Evolutionary conservation across 192 early-diverging fungal genomes (phyloP).

Genomic region (Glomus cerebriforme): DNA sequence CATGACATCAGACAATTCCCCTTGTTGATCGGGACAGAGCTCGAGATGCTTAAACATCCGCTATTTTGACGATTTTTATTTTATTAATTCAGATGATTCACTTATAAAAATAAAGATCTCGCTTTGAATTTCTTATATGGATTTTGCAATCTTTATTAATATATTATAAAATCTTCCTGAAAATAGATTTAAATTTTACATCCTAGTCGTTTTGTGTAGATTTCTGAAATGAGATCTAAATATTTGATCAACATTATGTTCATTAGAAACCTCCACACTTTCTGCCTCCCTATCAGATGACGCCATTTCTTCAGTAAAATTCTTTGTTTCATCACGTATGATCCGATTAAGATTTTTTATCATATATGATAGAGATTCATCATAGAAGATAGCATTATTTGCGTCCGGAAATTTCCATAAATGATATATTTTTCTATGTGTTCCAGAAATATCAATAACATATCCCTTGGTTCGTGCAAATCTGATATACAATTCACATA

Average conservation of each 20-base stretch:
- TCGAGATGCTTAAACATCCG: no score
- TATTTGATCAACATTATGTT: not conserved
- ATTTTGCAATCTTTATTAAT: no score
- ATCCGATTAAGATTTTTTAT: not conserved
- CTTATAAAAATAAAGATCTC: no score
- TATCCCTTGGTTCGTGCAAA: not conserved
- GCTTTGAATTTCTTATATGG: no score
- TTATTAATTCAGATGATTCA: no score
- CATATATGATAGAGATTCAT: not conserved
- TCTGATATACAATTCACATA: not conserved
- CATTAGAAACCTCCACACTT: not conserved
- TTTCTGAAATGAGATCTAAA: not conserved
- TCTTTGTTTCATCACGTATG: not conserved
- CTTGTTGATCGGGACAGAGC: no score
- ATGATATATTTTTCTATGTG: not conserved
- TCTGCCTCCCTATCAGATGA: not conserved
- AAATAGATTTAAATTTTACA: no score
- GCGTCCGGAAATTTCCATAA: not conserved
- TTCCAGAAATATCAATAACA: not conserved
- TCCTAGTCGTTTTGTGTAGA: no score
- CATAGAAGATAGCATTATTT: not conserved
- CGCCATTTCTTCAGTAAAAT: not conserved
- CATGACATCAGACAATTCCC: no score
- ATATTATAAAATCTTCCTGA: no score
- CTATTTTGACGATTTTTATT: no score